Base-by-base conservation (phyloP, 345 rosid species). In the Citrus sp. region DNA sequence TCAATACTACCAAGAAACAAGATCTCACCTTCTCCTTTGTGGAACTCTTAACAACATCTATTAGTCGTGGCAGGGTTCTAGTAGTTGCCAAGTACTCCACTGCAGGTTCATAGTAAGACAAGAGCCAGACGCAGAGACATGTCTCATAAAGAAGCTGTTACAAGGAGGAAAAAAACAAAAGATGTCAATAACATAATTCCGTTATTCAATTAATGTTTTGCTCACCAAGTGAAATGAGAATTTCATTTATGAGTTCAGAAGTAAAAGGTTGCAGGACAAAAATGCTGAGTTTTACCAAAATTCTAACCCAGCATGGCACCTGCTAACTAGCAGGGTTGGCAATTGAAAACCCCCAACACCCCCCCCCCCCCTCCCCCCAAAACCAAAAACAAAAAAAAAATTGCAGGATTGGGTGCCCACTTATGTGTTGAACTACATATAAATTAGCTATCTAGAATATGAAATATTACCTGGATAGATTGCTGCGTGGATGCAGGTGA, bases 401-500 rank as follows among this genome's bases (percentile, higher is more conserved):
- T 2, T 30, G 67, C 42, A 67, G 68, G 28, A 77, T 37, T 46
- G 19, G 34, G 61, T 16, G 9, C 55, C 19, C 14, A 24, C 19
- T 62, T 28, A 73, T 72, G 14, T 19, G 34, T 49, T 28, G 16
- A 84, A 30, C 46, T 49, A 9, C 74, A 13, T 51, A 25, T 25
- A 35, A 22, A 30, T 10, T 24, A 76, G 58, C 78, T 9, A 75
- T 35, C 63, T 25, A 64, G 34, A 75, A 30, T 2, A 27, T 9
- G 22, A 66, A 67, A 68, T 32, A 40, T 78, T 82, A 93, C 99
- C 99, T 95, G 99, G 61, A 91, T 91, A 56, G 99, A 95, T 80
- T 93, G 99, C 86, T 93, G 99, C 58, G 97, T 95, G 60, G 99
- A 90, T 79, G 97, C 99, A 25, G 99, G 99, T 80, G 91, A 88